Evolutionary conservation across 78 protist species (phyloP).

Genomic region (Emiliania huxleyi): DNA sequence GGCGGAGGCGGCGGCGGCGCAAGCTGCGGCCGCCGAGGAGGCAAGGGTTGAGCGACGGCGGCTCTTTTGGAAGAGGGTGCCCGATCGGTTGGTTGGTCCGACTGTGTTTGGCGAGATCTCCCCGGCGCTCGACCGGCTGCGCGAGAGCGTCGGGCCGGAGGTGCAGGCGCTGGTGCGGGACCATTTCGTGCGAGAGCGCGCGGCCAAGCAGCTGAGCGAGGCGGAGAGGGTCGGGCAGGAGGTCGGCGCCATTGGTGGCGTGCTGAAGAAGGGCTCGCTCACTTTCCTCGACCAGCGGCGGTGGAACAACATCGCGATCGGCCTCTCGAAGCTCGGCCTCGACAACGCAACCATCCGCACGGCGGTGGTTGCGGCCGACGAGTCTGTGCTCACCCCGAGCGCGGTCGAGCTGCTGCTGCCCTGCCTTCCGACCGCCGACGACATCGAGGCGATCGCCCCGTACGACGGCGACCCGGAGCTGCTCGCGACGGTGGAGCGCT

Average conservation of each 20-base stretch:
- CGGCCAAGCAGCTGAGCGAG: neutral
- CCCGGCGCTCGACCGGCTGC: too few relatives aligned
- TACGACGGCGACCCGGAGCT: constrained; percentile 9
- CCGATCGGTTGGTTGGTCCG: too few relatives aligned
- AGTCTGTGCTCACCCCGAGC: neutral
- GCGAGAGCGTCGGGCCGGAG: too few relatives aligned
- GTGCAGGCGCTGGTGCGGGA: neutral
- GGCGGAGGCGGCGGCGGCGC: too few relatives aligned
- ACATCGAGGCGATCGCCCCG: neutral
- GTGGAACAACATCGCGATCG: neutral
- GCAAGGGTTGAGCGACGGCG: too few relatives aligned
- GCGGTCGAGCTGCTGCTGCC: neutral
- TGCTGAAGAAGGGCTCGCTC: neutral
- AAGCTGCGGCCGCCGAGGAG: too few relatives aligned
- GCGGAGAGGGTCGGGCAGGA: neutral
- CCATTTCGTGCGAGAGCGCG: neutral
- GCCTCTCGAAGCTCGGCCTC: neutral
- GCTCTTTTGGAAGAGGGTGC: too few relatives aligned
- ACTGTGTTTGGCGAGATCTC: too few relatives aligned
- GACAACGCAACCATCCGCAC: neutral
- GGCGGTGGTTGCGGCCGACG: neutral
- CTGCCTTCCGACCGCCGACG: neutral
- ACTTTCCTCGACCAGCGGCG: constrained; percentile 4
- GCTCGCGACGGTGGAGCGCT: neutral
- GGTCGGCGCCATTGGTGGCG: neutral